Evolutionary conservation across 495 filamentous ascomycete species (phyloP), one percentile per base, ranked within the genome.

Genomic region (Podospora conica): DNA sequence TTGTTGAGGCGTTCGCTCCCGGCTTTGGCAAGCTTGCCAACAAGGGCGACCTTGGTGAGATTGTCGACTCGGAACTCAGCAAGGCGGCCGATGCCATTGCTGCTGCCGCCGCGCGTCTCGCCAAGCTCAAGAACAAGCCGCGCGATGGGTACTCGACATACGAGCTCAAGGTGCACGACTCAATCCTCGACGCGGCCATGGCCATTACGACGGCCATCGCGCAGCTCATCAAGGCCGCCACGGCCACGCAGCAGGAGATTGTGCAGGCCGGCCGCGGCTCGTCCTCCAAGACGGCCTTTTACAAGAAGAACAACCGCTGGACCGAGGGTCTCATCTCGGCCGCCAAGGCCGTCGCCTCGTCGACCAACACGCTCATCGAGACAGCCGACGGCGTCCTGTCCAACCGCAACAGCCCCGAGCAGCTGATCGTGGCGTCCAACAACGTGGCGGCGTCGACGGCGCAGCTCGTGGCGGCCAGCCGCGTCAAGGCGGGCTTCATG

Each of bases 231-330:
- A 94, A 95, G 79, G 96, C 95, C 8, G 95, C 95, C 66, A 97
- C 96, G 2, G 88, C 85, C 40, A 93, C 92, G 2, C 95, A 98
- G 74, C 89, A 96, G 74, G 95, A 98, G 78, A 98, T 98, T 73
- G 95, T 98, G n/a, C 88, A 92, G 55, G 91, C 96, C 73, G 95
- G 95, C 18, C 88, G 91, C 12, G 95, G 95, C 62, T 90, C 87
- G 63, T 90, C 91, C 48, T 95, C 92, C 53, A 84, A 87, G 24
- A 93, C 94, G n/a, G 91, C 92, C 40, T 98, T 98, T 82, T 98
- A 98, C 87, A 98, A 98, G 85, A 96, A 96, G 81, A 96, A 97
- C 83, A 86, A 86, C 76, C 88, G 95, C 53, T 98, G 95, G 95
- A 98, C 95, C 0, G 96, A 98, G 74, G 95, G 95, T 58, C 84